These are phyloP conservation scores for Sequoia sempervirens DNA, from an alignment of 75 land plant species.

Conservation along the genomic window DNA sequence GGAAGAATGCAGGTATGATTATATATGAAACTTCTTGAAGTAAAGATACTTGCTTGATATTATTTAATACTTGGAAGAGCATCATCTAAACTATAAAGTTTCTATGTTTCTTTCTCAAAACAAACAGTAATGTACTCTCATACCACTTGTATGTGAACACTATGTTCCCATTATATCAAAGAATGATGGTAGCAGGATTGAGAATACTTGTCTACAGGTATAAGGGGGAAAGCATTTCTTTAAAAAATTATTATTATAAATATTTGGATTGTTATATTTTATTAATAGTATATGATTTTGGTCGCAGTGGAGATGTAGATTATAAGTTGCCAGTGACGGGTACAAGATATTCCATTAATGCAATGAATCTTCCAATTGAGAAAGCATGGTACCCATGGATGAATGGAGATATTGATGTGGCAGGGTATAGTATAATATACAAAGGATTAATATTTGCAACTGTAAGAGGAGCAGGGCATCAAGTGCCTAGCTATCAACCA, in stretches of 20 bases:
- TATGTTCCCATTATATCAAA: not conserved
- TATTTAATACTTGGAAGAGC: too few relatives aligned
- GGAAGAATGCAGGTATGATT: slow-evolving; percentile 34
- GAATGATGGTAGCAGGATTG: not conserved
- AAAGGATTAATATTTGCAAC: slow-evolving; percentile 38
- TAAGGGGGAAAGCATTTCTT: slow-evolving; percentile 9
- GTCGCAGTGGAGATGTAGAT: slow-evolving; percentile 19
- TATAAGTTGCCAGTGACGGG: slow-evolving; percentile 6
- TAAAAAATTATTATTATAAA: not conserved
- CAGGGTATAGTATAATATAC: too few relatives aligned
- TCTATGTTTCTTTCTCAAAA: not conserved
- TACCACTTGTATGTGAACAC: not conserved
- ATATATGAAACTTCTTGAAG: not conserved
- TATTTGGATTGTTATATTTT: not conserved
- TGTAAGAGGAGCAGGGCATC: slow-evolving; percentile 69
- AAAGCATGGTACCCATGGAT: too few relatives aligned
- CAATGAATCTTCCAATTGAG: too few relatives aligned
- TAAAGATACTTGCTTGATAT: too few relatives aligned
- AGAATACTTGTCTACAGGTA: not conserved
- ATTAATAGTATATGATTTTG: not conserved
- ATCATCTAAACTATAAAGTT: too few relatives aligned
- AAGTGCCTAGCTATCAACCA: slow-evolving; percentile 58
- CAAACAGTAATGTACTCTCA: not conserved
- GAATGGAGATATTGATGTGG: too few relatives aligned
- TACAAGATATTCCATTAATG: too few relatives aligned